These are phyloP conservation scores for Sophora flavescens DNA, from an alignment of 306 rosid genomes.

Conservation along the genomic window DNA sequence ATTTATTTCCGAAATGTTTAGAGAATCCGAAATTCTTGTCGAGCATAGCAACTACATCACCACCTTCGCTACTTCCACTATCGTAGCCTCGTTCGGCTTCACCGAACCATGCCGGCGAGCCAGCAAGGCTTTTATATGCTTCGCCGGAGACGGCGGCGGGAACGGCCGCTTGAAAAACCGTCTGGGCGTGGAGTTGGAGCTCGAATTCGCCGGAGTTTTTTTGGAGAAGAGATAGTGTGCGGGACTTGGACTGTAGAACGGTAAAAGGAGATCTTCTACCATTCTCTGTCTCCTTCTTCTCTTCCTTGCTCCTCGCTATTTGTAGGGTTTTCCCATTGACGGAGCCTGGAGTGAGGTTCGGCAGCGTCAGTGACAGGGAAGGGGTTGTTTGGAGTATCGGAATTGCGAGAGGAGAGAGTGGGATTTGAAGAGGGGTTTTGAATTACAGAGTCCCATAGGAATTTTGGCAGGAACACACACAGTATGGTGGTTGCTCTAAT, in stretches of 20 bases:
- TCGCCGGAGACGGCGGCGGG: slow-evolving; percentile 89
- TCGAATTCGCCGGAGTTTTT: slow-evolving; percentile 69
- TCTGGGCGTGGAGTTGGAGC: slow-evolving; percentile 66
- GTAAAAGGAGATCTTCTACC: slow-evolving; percentile 72
- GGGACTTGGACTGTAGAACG: slow-evolving; percentile 80
- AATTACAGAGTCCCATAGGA: slow-evolving; percentile 76
- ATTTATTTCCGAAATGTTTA: slow-evolving; percentile 71
- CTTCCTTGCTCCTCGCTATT: neutral
- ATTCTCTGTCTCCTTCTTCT: slow-evolving; percentile 35
- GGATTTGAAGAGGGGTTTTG: slow-evolving; percentile 60
- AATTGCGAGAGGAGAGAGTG: neutral
- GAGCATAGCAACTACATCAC: slow-evolving; percentile 53
- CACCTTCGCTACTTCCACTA: slow-evolving; percentile 64
- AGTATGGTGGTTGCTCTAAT: neutral
- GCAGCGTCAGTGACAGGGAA: neutral
- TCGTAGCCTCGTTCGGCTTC: slow-evolving; percentile 78
- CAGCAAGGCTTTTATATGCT: slow-evolving; percentile 67
- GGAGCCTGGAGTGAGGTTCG: slow-evolving; percentile 42
- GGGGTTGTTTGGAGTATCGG: slow-evolving; percentile 11
- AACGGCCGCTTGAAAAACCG: slow-evolving; percentile 71
- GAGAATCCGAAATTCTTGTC: slow-evolving; percentile 87
- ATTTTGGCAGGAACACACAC: slow-evolving; percentile 27
- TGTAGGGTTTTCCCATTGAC: slow-evolving; percentile 50
- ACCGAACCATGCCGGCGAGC: slow-evolving; percentile 73
- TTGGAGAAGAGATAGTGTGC: slow-evolving; percentile 69